Conservation (phyloP, 306 rosid species). For the Cicer arietinum region DNA sequence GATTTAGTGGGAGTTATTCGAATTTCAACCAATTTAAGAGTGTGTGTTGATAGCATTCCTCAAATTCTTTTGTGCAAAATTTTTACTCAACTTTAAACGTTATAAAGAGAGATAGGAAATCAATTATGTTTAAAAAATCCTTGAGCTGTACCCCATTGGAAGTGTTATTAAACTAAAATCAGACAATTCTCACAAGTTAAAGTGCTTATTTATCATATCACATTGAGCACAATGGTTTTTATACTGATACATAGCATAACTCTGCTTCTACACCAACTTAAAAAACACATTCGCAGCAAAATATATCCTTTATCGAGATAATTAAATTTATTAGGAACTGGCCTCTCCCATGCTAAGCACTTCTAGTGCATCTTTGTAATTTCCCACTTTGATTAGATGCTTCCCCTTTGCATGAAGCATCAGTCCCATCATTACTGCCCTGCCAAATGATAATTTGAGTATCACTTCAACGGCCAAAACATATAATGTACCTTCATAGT, state of each 20-base stretch:
- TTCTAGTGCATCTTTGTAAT: constrained; percentile 82
- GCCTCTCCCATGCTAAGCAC: constrained; percentile 95
- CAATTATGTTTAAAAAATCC: not conserved
- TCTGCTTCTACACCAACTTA: constrained; percentile 4
- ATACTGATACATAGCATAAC: not conserved
- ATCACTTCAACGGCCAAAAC: constrained; percentile 40
- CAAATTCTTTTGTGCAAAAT: not conserved
- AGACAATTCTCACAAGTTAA: constrained; percentile 14
- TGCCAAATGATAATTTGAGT: constrained; percentile 50
- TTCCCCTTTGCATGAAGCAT: constrained; percentile 91
- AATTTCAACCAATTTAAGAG: too few species aligned
- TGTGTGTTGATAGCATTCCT: too few species aligned
- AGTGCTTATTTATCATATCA: not conserved
- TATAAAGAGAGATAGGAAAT: constrained; percentile 10
- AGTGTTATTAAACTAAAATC: not conserved
- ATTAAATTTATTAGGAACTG: constrained; percentile 35
- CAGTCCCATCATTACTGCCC: constrained; percentile 97
- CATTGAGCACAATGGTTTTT: constrained; percentile 9
- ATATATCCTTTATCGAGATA: constrained; percentile 12
- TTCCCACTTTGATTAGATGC: constrained; percentile 60
- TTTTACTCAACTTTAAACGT: not conserved
- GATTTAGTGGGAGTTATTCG: too few species aligned
- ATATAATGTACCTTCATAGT: constrained; percentile 23
- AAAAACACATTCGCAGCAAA: constrained; percentile 1
- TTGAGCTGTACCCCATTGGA: not conserved